Base-by-base conservation (phyloP, 345 rosid species). In the Salix koriyanagi region DNA sequence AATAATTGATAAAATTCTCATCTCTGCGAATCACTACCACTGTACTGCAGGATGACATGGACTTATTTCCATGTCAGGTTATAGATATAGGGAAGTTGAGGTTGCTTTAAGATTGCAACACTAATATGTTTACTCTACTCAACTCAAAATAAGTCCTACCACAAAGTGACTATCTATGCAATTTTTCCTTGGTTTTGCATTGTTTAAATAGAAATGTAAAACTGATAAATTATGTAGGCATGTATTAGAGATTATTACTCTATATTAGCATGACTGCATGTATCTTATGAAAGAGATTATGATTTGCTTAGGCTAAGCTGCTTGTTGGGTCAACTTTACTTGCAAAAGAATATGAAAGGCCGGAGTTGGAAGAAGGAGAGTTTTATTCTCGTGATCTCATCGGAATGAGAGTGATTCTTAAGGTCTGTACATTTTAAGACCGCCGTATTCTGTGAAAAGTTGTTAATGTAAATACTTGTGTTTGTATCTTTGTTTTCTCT, bases 311-410 rank as follows among this genome's bases (percentile, higher is more conserved):
- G 98, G 98, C 94, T 58, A 89, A 79, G 85, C 86, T 82, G 72
- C 95, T 94, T 37, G 91, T 94, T 77, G 98, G 98, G 26, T 92
- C 98, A 75, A 88, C 94, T 66, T 80, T 91, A 65, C 94, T 91
- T 81, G 97, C 84, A 5, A 84, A 82, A 78, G 92, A 90, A 83
- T 90, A 85, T 60, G 97, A 92, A 78, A 89, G 94, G 80, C 98
- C 97, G 19, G 86, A 85, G 48, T 84, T 94, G 76, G 92, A 92
- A 11, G 90, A 89, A 67, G 97, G 85, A 67, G 97, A 94, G 76
- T 91, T 91, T 80, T 92, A 92, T 32, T 32, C 34, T 80, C 92
- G 87, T 67, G 98, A 94, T 85, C 98, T 94, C 73, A 76, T 92
- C 79, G 98, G 97, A 82, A 86, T 94, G 97, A 86, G 77, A 72